Evolutionary conservation across 345 rosid species (phyloP).

Genomic region (Hibiscus tridactylites): DNA sequence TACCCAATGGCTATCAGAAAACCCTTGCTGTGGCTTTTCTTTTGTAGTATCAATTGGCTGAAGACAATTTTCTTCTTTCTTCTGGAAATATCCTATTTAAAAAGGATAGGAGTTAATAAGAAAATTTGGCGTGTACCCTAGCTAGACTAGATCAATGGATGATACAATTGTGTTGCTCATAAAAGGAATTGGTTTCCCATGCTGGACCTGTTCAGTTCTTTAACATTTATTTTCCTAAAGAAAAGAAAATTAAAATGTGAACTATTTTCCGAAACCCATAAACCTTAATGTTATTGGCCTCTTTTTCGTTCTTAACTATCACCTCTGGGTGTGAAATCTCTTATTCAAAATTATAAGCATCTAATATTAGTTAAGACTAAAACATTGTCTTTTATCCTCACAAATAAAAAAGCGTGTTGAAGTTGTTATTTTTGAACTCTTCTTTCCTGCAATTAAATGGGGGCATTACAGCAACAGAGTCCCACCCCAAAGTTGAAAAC

Average conservation of each 20-base stretch:
- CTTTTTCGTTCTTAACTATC: no score
- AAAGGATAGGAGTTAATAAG: conserved; percentile 21
- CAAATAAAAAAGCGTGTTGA: no score
- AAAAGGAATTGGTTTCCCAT: neutral
- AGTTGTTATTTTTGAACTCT: no score
- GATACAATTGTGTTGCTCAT: neutral
- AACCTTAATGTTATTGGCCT: neutral
- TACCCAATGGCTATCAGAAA: conserved; percentile 4
- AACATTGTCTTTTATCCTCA: no score
- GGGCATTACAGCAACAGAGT: neutral
- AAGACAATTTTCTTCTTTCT: conserved; percentile 9
- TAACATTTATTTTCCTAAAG: no score
- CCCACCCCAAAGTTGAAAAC: neutral
- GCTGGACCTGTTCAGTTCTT: neutral
- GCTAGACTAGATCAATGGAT: neutral
- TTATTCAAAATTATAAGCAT: no score
- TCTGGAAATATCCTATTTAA: conserved; percentile 16
- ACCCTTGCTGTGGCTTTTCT: neutral
- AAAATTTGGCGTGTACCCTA: conserved; percentile 22
- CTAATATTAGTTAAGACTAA: no score
- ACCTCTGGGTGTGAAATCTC: no score
- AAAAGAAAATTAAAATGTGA: no score
- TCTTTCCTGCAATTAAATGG: neutral
- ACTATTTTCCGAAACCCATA: neutral
- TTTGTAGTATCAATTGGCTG: conserved; percentile 8